Percentiles rank a stretch among this genome's conserved stretches.
Evolutionary conservation across 768 basidiomycete genomes (phyloP).

Genomic region (Podaxis rugospora): DNA sequence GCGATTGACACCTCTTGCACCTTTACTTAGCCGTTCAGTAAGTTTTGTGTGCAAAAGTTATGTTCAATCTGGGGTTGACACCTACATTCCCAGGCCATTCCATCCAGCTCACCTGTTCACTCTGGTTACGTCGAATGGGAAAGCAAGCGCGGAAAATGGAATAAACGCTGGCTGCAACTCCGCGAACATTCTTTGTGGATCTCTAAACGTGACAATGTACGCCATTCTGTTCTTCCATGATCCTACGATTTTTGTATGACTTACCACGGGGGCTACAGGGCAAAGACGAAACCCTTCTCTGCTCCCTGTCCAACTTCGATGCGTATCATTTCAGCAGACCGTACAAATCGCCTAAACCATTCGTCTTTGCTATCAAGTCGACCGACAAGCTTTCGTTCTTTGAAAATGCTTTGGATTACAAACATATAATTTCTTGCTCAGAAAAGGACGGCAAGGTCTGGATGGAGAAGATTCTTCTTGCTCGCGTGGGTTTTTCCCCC

Average conservation of each 20-base stretch:
- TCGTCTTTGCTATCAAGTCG: constrained; percentile 83
- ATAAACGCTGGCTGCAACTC: constrained; percentile 84
- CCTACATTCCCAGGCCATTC: constrained; percentile 28
- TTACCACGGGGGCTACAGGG: constrained; percentile 40
- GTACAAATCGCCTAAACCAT: constrained; percentile 81
- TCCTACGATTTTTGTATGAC: constrained; percentile 7
- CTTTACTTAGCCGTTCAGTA: constrained; percentile 55
- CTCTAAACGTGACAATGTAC: constrained; percentile 84
- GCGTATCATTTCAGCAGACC: constrained; percentile 74
- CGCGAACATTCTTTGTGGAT: constrained; percentile 84
- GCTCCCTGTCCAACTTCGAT: constrained; percentile 86
- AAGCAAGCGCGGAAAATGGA: constrained; percentile 92
- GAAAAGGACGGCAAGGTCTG: constrained; percentile 70
- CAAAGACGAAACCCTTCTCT: constrained; percentile 80
- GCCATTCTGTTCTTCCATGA: constrained; percentile 18
- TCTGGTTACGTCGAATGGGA: constrained; percentile 83
- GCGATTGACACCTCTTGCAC: constrained; percentile 66
- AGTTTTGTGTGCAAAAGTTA: constrained; percentile 22
- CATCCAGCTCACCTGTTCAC: constrained; percentile 40
- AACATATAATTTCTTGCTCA: constrained; percentile 80
- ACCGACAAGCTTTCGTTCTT: constrained; percentile 84
- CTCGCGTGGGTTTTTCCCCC: constrained; percentile 54
- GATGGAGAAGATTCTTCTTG: constrained; percentile 78
- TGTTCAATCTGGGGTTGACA: constrained; percentile 10
- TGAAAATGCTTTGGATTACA: constrained; percentile 83